phyloP scores from a whole-genome alignment of 2,329 filamentous ascomycete species.

The Diplodia sapinea region DNA sequence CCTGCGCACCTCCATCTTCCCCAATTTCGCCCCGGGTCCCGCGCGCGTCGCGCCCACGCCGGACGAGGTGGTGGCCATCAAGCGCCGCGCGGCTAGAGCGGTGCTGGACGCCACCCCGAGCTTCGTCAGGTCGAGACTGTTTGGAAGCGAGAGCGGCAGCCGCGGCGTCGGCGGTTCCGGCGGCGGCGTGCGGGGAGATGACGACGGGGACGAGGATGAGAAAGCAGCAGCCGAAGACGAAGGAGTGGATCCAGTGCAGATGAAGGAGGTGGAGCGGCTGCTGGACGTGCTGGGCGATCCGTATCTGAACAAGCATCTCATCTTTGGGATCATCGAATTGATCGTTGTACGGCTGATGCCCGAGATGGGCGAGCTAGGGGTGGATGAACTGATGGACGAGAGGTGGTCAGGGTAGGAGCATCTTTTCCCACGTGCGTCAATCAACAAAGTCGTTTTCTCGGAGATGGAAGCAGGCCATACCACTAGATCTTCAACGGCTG shows the following conservation, averaged over 20 bases:
- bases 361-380: slow-evolving; percentile 75
- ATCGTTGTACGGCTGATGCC: slow-evolving; percentile 82
- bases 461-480: too few relatives aligned
- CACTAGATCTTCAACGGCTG: background rate
- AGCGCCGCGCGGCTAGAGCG: slow-evolving; percentile 69
- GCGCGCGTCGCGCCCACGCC: slow-evolving; percentile 65
- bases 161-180: background rate
- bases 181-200: background rate
- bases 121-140: slow-evolving; percentile 46
- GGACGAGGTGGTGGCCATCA: slow-evolving; percentile 66
- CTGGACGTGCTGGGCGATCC: slow-evolving; percentile 78
- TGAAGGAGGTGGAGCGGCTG: slow-evolving; percentile 57
- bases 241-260: slow-evolving; percentile 34
- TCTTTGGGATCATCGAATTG: slow-evolving; percentile 82
- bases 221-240: slow-evolving; percentile 16
- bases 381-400: slow-evolving; percentile 75
- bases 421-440: background rate
- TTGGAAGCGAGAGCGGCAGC: slow-evolving; percentile 33
- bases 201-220: background rate
- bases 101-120: slow-evolving; percentile 56
- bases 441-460: background rate
- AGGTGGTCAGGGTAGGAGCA: slow-evolving; percentile 56
- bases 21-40: slow-evolving; percentile 76
- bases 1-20: slow-evolving; percentile 80
- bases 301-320: slow-evolving; percentile 91